Base-by-base conservation (phyloP, 23 red algal genomes). In the Gracilaria domingensis region DNA sequence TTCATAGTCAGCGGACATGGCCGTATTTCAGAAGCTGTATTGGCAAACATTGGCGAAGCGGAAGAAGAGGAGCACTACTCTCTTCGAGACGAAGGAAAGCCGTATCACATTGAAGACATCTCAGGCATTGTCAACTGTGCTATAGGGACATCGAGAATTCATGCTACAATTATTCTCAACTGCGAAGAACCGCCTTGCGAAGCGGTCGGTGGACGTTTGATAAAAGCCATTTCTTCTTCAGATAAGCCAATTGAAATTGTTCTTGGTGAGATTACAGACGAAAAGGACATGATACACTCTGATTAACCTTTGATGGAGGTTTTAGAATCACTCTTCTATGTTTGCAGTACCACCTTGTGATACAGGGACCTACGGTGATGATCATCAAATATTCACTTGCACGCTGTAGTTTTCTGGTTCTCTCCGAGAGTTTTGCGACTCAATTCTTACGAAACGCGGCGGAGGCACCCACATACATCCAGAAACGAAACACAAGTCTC, bases 151-250 rank as follows among this genome's bases (percentile, higher is more conserved):
- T 60, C 58, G 45, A 60, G 79, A 82, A 65, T 82, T 26, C 54
- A 82, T 65, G 79, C 79, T 5, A 65, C 79, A 5, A 45, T 82
- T 48, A 55, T 82, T 38, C 79, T 62, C 26, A 82, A 82, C 29
- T 82, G 79, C 33, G 37, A 55, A 62, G 28, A 61, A 3, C 54
- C 50, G 28, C 79, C 79, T 17, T 82, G 79, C 47, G 79, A 82
- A 29, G 53, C 79, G 5, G 50, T 65, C 9, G 79, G 79, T 0
- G 79, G 79, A 42, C 79, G 79, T 1, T 33, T 82, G 55, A 37
- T 34, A 2, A 60, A 55, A 39, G 79, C 55, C 79, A 82, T 82
- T 42, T 54, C 50, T 48, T 62, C 55, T 21, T 62, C 55, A 12
- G 79, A 82, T 37, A 65, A 60, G 35, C 55, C 79, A 12, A n/a